Percentiles rank a stretch among this genome's conserved stretches.
phyloP scores from a whole-genome alignment of 495 filamentous ascomycete genomes.

The Gamarada debralockiae region DNA sequence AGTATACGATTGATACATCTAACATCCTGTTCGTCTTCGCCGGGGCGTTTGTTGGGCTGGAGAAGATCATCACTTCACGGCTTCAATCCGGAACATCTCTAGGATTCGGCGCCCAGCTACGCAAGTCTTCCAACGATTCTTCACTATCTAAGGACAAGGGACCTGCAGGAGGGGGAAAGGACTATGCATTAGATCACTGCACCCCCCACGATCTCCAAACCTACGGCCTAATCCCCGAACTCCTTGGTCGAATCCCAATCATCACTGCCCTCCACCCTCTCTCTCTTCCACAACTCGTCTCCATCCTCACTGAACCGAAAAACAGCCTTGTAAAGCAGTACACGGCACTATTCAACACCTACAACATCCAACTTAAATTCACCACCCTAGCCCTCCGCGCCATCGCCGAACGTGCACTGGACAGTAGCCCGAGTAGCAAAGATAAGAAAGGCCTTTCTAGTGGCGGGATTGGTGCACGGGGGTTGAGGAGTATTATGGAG shows the following conservation, averaged over 20 bases:
- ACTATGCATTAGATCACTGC: constrained; percentile 61
- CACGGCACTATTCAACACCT: constrained; percentile 76
- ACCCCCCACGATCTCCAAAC: constrained; percentile 80
- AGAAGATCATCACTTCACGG: constrained; percentile 82
- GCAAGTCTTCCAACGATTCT: constrained; percentile 28
- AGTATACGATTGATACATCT: constrained; percentile 86
- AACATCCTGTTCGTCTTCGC: constrained; percentile 97
- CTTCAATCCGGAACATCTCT: constrained; percentile 78
- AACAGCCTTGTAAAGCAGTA: constrained; percentile 87
- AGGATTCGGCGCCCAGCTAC: constrained; percentile 84
- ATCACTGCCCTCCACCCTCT: constrained; percentile 79
- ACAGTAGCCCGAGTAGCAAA: background rate
- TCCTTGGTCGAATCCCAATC: constrained; percentile 86
- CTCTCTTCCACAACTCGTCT: constrained; percentile 70
- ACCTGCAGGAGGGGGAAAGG: constrained; percentile 31
- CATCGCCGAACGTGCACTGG: constrained; percentile 67
- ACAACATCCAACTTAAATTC: constrained; percentile 77
- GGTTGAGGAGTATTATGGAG: constrained; percentile 86
- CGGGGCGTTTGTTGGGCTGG: constrained; percentile 89
- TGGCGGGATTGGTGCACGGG: constrained; percentile 89
- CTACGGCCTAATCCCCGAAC: constrained; percentile 93
- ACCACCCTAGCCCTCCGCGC: constrained; percentile 74
- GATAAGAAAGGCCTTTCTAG: background rate
- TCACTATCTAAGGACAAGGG: constrained; percentile 8
- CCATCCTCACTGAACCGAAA: constrained; percentile 87